Percentiles rank a stretch among this genome's conserved stretches.
Evolutionary conservation across 2,329 filamentous ascomycete species (phyloP).

Genomic region (Simplicillium sp.): DNA sequence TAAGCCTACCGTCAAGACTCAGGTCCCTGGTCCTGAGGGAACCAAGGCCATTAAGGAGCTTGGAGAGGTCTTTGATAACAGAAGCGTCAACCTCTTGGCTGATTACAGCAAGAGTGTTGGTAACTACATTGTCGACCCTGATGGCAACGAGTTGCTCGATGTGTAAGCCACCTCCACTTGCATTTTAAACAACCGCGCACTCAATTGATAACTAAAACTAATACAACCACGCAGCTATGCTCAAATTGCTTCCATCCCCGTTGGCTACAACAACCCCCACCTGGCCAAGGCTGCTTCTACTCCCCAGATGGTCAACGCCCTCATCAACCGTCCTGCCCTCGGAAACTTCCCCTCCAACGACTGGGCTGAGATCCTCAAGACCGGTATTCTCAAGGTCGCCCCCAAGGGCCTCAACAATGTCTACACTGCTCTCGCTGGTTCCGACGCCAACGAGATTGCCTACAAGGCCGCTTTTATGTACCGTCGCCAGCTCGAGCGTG

Average conservation of each 20-base stretch:
- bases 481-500: constrained; percentile 71
- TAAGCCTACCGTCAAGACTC: constrained; percentile 42
- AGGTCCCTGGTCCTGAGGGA: constrained; percentile 69
- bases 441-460: constrained; percentile 87
- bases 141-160: constrained; percentile 64
- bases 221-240: constrained; percentile 49
- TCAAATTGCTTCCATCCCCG: constrained; percentile 85
- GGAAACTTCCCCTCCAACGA: constrained; percentile 85
- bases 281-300: constrained; percentile 62
- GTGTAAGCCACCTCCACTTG: constrained; percentile 38
- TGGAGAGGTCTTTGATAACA: constrained; percentile 72
- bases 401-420: constrained; percentile 80
- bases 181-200: neutral
- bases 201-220: neutral
- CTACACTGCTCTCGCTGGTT: constrained; percentile 82
- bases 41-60: constrained; percentile 61
- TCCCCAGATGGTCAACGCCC: constrained; percentile 66
- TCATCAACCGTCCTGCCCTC: constrained; percentile 83
- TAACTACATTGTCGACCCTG: constrained; percentile 71
- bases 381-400: constrained; percentile 71
- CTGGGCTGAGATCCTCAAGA: constrained; percentile 72
- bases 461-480: constrained; percentile 97
- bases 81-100: constrained; percentile 74
- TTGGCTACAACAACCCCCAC: constrained; percentile 84
- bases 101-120: constrained; percentile 67